Base-by-base conservation (phyloP, 495 filamentous ascomycete species). In the Hyaloscypha variabilis region DNA sequence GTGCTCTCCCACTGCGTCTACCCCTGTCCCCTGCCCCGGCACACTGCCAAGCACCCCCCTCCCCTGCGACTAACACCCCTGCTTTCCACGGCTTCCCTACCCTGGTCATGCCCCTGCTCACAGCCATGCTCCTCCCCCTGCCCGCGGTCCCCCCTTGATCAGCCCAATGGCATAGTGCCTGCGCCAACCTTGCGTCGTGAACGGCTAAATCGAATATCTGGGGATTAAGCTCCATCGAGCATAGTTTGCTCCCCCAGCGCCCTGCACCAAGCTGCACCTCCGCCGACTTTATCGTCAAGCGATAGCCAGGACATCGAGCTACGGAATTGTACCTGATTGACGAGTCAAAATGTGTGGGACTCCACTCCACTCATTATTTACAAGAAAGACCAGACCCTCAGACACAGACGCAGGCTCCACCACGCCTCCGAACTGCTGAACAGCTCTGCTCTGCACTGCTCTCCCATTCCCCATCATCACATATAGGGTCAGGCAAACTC, bases 121-220 rank as follows among this genome's bases (percentile, higher is more conserved):
- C 26, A 21, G 39, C 11, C 46, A 5, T 13, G 6, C 31, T 13
- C 39, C 39, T 46, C 19, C 11, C 11, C 39, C 39, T 46, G 10
- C 31, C 31, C 31, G n/a, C n/a, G n/a, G n/a, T n/a, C n/a, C 17
- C 8, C 19, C 36, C 62, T 30, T 30, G 29, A 49, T 61, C 50
- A 55, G 58, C 46, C 51, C 64, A 62, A 55, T 56, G 23, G 53
- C 53, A 58, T 64, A 58, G 62, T 58, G 51, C 19, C 58, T 67
- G 65, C 65, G 52, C 55, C 58, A 50, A 58, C 65, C 65, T 42
- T 67, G 65, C 55, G 31, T 51, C 28, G 58, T 62, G 63, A 63
- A 63, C 52, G 65, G 65, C 59, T 67, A 67, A 58, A 23, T 59
- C 57, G 25, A 59, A 59, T 28, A 62, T 62, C 60, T 67, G 65